A percentile compares a stretch with the other conserved stretches of the same genome.
phyloP scores from a whole-genome alignment of 352 stramenopile species.

The Halophytophthora polymorphica region DNA sequence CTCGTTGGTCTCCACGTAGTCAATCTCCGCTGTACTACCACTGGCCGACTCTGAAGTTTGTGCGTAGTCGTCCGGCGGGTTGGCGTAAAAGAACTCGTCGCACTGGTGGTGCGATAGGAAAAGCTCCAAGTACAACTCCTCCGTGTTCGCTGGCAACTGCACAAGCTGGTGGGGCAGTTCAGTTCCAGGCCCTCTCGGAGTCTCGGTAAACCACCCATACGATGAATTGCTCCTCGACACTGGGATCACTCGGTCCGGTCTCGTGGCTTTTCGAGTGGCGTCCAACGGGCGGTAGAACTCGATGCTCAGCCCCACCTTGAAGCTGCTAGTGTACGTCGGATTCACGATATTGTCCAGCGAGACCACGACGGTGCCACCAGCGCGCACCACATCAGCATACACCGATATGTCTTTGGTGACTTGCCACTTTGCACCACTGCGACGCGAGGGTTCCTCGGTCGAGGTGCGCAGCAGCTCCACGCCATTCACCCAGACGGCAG shows the following conservation, averaged over 20 bases:
- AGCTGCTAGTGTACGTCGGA: constrained; percentile 55
- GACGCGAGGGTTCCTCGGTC: constrained; percentile 55
- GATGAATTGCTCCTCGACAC: constrained; percentile 41
- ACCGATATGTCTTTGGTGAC: constrained; percentile 66
- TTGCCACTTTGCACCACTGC: constrained; percentile 45
- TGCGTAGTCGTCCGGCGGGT: constrained; percentile 34
- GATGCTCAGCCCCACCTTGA: constrained; percentile 48
- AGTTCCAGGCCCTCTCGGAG: constrained; percentile 28
- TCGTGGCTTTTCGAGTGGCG: constrained; percentile 10
- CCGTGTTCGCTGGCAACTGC: constrained; percentile 52
- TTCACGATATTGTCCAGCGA: constrained; percentile 70
- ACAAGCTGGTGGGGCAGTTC: constrained; percentile 41
- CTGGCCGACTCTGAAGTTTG: constrained; percentile 30
- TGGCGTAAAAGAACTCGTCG: constrained; percentile 77
- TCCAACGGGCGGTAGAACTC: constrained; percentile 53
- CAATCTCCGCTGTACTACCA: constrained; percentile 5
- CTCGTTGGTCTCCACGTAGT: too few species aligned
- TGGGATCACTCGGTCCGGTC: constrained; percentile 39
- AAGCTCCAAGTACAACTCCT: constrained; percentile 65
- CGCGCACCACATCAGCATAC: constrained; percentile 48
- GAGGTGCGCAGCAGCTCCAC: constrained; percentile 73
- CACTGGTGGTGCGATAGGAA: constrained; percentile 74
- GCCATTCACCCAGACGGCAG: constrained; percentile 67
- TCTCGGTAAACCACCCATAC: constrained; percentile 67
- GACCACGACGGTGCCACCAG: constrained; percentile 52